Evolutionary conservation across 202 grass and related monocot species (phyloP), one percentile per base, ranked within the genome.

Genomic region (Cymbopogon flexuosus): DNA sequence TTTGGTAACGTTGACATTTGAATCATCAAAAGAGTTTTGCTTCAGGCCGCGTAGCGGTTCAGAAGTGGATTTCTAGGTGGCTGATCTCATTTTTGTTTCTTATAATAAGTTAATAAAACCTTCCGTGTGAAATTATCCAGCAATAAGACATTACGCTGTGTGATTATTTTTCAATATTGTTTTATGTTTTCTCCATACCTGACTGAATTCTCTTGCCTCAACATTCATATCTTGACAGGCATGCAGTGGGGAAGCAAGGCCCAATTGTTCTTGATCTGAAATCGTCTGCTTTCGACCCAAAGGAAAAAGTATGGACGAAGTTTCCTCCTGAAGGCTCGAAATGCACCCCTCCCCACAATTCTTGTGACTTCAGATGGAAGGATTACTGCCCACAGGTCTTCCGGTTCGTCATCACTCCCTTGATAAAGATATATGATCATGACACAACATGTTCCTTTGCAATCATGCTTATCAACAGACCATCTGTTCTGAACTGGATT

Each of bases 381-480:
- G 96, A 99, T 86, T 96, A 99, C 85, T 99, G 96, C 77, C 92
- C 96, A 13, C 87, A 90, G 83, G 92, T 99, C 47, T 96, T 99
- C 83, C 82, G 86, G 89, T 94, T 81, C 65, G 79, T 84, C 37
- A 84, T 86, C 82, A 66, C 46, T 79, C 56, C 68, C 57, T n/a
- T 60, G 75, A 75, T 74, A 76, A 81, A 79, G 34, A 27, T 86
- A 74, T 46, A 71, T 83, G 16, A 11, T 62, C 23, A 75, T 79
- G 4, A 15, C 19, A 34, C 49, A 54, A 18, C 54, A 65, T 82
- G 45, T 76, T 87, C 74, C 73, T 31, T 14, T 87, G 39, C 79
- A 16, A 72, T 54, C 16, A 43, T 51, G 27, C 66, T 68, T 54
- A 82, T 68, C 87, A 76, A 39, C 52, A n/a, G 5, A 19, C 18